phyloP scores from a whole-genome alignment of 148 eudicot genomes.

The Tetragonia tetragonoides region DNA sequence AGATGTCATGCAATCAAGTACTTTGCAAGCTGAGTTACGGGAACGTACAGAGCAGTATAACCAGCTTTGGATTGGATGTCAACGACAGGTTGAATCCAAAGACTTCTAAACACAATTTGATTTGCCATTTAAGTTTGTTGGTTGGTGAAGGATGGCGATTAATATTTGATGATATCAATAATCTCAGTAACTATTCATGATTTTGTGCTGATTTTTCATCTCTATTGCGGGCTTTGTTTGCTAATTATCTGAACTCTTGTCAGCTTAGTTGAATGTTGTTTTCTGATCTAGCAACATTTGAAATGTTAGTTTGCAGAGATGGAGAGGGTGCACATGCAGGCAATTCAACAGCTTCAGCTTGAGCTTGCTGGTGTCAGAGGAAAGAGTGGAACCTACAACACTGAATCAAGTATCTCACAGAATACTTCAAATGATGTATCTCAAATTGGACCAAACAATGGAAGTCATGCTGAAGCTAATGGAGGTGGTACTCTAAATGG shows the following conservation, averaged over 20 bases:
- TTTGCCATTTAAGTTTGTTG: slow-evolving; percentile 1
- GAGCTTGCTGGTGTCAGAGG: slow-evolving; percentile 69
- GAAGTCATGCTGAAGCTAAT: slow-evolving; percentile 52
- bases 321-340: slow-evolving; percentile 82
- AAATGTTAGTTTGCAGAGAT: slow-evolving; percentile 68
- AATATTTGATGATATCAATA: background rate
- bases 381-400: slow-evolving; percentile 41
- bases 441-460: slow-evolving; percentile 48
- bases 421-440: slow-evolving; percentile 48
- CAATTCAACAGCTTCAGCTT: slow-evolving; percentile 76
- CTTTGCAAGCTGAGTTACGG: slow-evolving; percentile 78
- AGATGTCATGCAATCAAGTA: slow-evolving; percentile 73
- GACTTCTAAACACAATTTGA: background rate
- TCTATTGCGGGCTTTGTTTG: background rate
- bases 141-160: background rate
- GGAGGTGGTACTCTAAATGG: slow-evolving; percentile 39
- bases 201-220: background rate
- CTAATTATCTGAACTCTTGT: background rate
- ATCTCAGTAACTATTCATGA: background rate
- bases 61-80: slow-evolving; percentile 82
- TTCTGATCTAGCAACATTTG: background rate
- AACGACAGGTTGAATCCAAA: slow-evolving; percentile 62
- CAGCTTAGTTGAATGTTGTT: background rate
- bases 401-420: slow-evolving; percentile 43
- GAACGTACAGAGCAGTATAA: slow-evolving; percentile 83